Evolutionary conservation across 2,329 filamentous ascomycete species (phyloP).

Genomic region (Pseudocercospora ulei): DNA sequence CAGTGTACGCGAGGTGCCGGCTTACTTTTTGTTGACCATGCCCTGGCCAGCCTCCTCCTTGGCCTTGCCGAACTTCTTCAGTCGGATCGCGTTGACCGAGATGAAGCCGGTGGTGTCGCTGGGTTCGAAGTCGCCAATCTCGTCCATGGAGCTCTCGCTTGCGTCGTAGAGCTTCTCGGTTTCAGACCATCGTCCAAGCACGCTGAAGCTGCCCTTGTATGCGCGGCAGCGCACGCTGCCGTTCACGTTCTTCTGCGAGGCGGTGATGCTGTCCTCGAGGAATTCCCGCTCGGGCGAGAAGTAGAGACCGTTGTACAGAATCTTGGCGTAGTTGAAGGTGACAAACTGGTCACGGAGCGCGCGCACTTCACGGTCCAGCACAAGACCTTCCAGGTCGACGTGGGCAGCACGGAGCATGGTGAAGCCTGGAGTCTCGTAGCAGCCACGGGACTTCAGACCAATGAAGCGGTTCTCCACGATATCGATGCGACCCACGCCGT

Average conservation of each 20-base stretch:
- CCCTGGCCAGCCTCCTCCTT: conserved; percentile 34
- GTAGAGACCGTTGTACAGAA: conserved; percentile 54
- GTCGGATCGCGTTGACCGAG: conserved; percentile 55
- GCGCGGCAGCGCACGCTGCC: conserved; percentile 52
- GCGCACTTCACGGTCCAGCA: conserved; percentile 59
- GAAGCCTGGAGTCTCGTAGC: conserved; percentile 61
- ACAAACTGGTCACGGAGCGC: conserved; percentile 62
- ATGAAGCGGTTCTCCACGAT: conserved; percentile 76
- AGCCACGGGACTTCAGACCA: conserved; percentile 69
- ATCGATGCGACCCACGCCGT: conserved; percentile 72
- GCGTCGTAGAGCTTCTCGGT: conserved; percentile 62
- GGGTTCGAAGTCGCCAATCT: conserved; percentile 57
- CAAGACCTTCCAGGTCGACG: conserved; percentile 56
- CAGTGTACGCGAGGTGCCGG: neutral
- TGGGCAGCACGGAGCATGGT: conserved; percentile 50
- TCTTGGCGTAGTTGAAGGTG: conserved; percentile 53
- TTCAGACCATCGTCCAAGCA: conserved; percentile 51
- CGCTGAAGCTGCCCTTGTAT: conserved; percentile 57
- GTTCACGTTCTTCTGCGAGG: conserved; percentile 53
- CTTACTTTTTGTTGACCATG: conserved; percentile 26
- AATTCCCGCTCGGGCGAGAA: conserved; percentile 64
- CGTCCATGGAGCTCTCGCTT: conserved; percentile 60
- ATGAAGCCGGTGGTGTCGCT: conserved; percentile 60
- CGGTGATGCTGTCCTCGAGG: conserved; percentile 55
- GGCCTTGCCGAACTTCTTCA: conserved; percentile 40